These are phyloP conservation scores for Cyberlindnera lachancei DNA, from an alignment of 805 yeast genomes.

Conservation along the genomic window DNA sequence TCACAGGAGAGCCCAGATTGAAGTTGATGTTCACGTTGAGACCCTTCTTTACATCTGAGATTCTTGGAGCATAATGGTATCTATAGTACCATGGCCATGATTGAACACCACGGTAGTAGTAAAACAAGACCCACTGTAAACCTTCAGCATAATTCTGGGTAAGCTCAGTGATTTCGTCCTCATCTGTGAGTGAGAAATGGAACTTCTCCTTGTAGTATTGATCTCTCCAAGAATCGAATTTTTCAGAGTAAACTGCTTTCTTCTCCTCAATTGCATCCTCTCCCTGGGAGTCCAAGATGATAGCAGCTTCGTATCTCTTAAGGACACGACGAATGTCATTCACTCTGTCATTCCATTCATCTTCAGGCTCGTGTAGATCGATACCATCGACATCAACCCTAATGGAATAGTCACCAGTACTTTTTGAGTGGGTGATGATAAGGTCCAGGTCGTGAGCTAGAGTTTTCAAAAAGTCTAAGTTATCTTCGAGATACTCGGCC, in stretches of 20 bases:
- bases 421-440: slow-evolving; percentile 55
- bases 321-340: slow-evolving; percentile 43
- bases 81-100: slow-evolving; percentile 95
- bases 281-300: slow-evolving; percentile 48
- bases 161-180: slow-evolving; percentile 50
- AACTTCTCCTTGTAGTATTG: slow-evolving; percentile 80
- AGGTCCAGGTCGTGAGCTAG: slow-evolving; percentile 64
- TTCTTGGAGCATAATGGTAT: slow-evolving; percentile 91
- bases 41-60: slow-evolving; percentile 77
- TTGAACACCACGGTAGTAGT: slow-evolving; percentile 84
- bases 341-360: slow-evolving; percentile 50
- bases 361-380: slow-evolving; percentile 58
- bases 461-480: slow-evolving; percentile 53
- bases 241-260: slow-evolving; percentile 60
- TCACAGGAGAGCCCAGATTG: slow-evolving; percentile 70
- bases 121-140: slow-evolving; percentile 90
- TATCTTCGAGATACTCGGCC: slow-evolving; percentile 28
- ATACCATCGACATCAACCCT: slow-evolving; percentile 70
- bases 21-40: slow-evolving; percentile 57
- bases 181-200: slow-evolving; percentile 52
- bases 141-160: slow-evolving; percentile 87
- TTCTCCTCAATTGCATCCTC: slow-evolving; percentile 40
- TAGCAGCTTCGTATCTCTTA: slow-evolving; percentile 59
- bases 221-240: slow-evolving; percentile 78
- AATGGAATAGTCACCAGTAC: slow-evolving; percentile 48